Evolutionary conservation across 225 moss, liverwort and hornwort species (phyloP).

Genomic region (Straminergon stramineum): DNA sequence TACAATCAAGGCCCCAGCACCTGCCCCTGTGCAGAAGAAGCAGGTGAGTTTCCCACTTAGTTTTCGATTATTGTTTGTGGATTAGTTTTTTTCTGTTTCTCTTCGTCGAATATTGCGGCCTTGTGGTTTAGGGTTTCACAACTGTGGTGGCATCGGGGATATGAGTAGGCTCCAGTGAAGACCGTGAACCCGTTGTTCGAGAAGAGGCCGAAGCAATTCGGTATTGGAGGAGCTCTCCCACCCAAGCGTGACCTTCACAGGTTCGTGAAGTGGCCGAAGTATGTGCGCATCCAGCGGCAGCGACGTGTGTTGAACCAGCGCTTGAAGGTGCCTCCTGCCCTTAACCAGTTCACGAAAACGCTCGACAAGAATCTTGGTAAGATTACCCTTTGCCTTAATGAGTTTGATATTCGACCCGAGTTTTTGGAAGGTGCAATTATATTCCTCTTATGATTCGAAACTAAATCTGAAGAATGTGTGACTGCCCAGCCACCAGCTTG

Average conservation of each 20-base stretch:
- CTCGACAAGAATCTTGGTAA: too few relatives aligned
- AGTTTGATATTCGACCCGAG: background rate
- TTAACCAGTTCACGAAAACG: too few relatives aligned
- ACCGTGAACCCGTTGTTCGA: slow-evolving; percentile 79
- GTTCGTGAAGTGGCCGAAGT: too few relatives aligned
- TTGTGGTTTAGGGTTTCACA: background rate
- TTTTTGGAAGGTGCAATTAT: too few relatives aligned
- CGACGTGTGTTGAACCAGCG: too few relatives aligned
- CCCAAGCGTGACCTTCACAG: too few relatives aligned
- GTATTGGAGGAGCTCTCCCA: too few relatives aligned
- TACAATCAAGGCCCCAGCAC: slow-evolving; percentile 41
- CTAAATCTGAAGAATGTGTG: background rate
- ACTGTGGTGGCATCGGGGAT: background rate
- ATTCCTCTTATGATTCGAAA: background rate
- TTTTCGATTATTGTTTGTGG: too few relatives aligned
- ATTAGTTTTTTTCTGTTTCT: background rate
- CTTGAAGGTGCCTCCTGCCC: too few relatives aligned
- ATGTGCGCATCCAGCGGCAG: too few relatives aligned
- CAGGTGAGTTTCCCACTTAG: slow-evolving; percentile 6
- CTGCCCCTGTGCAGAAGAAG: slow-evolving; percentile 63
- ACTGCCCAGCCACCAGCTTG: slow-evolving; percentile 45
- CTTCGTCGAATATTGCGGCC: background rate
- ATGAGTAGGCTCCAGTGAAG: slow-evolving; percentile 47
- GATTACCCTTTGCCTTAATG: background rate
- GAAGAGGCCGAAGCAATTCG: too few relatives aligned